phyloP scores from a whole-genome alignment of 257 asterid genomes.

The Agastache rugosa region DNA sequence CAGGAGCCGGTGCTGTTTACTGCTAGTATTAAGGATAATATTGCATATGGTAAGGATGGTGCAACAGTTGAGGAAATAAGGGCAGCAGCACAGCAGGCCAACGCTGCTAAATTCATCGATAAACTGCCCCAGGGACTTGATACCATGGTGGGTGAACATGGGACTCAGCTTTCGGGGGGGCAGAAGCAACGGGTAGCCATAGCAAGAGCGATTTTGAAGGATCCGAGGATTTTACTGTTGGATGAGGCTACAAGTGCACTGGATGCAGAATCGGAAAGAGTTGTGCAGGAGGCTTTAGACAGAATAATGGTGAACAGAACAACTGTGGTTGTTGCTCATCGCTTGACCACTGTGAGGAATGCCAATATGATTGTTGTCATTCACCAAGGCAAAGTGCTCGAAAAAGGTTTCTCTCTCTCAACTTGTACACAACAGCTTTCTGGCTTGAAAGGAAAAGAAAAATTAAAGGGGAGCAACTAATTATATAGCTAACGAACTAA shows the following conservation, averaged over 20 bases:
- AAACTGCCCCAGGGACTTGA: constrained; percentile 69
- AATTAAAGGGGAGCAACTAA: too few relatives aligned
- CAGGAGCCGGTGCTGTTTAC: constrained; percentile 77
- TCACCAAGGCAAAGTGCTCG: constrained; percentile 59
- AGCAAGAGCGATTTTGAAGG: constrained; percentile 67
- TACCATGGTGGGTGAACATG: constrained; percentile 71
- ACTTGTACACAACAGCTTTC: too few relatives aligned
- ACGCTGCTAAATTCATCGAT: constrained; percentile 65
- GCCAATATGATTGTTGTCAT: constrained; percentile 61
- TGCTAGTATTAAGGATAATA: constrained; percentile 65
- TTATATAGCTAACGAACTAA: too few relatives aligned
- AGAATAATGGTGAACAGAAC: constrained; percentile 63
- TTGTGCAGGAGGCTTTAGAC: constrained; percentile 66
- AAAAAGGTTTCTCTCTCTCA: constrained; percentile 45
- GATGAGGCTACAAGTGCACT: constrained; percentile 79
- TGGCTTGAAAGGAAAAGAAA: too few relatives aligned
- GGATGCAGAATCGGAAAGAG: constrained; percentile 65
- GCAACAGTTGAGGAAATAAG: constrained; percentile 63
- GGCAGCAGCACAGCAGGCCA: constrained; percentile 59
- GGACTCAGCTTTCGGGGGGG: constrained; percentile 73
- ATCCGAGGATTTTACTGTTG: constrained; percentile 62
- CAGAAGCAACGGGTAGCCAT: constrained; percentile 73
- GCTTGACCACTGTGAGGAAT: constrained; percentile 57
- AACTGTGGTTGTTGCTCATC: constrained; percentile 67
- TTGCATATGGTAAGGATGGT: constrained; percentile 67